These are phyloP conservation scores for Aquilaria malaccensis DNA, from an alignment of 345 rosid genomes.

Conservation along the genomic window DNA sequence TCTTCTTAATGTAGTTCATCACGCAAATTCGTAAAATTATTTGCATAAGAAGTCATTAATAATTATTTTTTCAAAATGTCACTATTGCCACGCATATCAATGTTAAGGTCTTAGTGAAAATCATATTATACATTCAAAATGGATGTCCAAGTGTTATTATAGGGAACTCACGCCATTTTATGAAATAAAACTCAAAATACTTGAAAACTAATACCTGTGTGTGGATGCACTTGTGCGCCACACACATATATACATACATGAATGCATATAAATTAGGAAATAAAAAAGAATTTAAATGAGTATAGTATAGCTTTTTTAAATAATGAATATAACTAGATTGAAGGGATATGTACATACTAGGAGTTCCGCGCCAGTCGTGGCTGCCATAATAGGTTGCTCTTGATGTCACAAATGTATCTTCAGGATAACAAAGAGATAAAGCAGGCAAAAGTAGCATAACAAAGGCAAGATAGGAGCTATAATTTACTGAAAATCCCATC, in stretches of 20 bases:
- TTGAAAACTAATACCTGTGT: neutral
- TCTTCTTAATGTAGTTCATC: too few species aligned
- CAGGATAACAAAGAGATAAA: conserved; percentile 20
- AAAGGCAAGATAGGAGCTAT: conserved; percentile 12
- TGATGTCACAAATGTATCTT: conserved; percentile 34
- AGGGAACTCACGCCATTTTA: too few species aligned
- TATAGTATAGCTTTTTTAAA: neutral
- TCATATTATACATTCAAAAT: too few species aligned
- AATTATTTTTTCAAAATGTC: too few species aligned
- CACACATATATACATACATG: neutral
- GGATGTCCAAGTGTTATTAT: too few species aligned
- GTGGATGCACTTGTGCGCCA: neutral
- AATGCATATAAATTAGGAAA: neutral
- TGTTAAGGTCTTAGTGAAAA: too few species aligned
- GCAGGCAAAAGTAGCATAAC: conserved; percentile 37
- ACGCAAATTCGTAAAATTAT: too few species aligned
- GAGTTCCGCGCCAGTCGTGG: conserved; percentile 70
- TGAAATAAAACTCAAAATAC: neutral
- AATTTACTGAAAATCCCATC: conserved; percentile 19
- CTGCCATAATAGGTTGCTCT: conserved; percentile 84
- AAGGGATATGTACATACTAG: conserved; percentile 36
- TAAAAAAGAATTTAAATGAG: neutral
- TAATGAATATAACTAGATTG: too few species aligned
- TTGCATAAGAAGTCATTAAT: too few species aligned
- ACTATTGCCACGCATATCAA: neutral